Evolutionary conservation across 148 eudicot genomes (phyloP).

Genomic region (Vaccinium macrocarpon): DNA sequence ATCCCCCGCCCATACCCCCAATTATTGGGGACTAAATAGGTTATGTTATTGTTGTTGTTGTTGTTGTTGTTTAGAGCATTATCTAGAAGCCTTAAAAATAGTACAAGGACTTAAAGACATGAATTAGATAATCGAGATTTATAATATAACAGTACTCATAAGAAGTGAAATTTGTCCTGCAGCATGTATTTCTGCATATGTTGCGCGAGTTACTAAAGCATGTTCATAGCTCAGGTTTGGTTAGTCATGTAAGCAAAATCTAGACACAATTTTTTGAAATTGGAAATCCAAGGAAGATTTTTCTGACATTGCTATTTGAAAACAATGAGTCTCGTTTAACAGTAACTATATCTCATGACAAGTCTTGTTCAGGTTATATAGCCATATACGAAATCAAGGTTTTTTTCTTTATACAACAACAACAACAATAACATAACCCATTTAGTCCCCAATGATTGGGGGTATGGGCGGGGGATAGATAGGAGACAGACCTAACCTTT

Average conservation of each 20-base stretch:
- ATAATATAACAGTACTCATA: neutral
- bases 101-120: neutral
- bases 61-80: neutral
- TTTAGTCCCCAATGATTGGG: no score
- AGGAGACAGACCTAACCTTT: no score
- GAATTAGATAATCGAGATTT: neutral
- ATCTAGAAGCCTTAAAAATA: neutral
- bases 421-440: no score
- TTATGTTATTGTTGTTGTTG: no score
- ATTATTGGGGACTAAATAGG: no score
- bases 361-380: neutral
- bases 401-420: neutral
- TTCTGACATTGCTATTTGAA: neutral
- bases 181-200: neutral
- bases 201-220: neutral
- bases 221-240: neutral
- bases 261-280: neutral
- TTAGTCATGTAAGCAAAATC: neutral
- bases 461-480: no score
- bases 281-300: neutral
- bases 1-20: no score
- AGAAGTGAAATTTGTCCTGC: neutral
- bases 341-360: neutral
- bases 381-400: neutral
- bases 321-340: neutral